Conservation (phyloP, 2,329 filamentous ascomycete genomes). For the Claviceps arundinis region DNA sequence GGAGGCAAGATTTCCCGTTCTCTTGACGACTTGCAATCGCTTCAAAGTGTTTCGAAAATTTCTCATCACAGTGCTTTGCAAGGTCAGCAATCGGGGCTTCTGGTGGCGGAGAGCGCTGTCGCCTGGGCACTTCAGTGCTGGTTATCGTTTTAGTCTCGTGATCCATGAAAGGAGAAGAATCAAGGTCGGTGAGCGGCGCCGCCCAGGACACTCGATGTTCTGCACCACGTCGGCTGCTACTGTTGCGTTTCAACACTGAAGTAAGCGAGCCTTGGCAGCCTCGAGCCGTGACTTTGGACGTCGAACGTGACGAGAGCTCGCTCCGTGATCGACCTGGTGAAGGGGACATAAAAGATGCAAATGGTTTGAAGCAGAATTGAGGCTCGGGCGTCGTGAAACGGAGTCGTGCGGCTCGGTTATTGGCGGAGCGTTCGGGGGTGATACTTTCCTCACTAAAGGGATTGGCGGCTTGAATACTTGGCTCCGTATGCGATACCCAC, state of each 20-base stretch:
- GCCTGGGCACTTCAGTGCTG: neutral
- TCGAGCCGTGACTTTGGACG: neutral
- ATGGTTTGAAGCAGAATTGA: constrained; percentile 35
- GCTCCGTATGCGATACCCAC: constrained; percentile 6
- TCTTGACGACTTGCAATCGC: constrained; percentile 25
- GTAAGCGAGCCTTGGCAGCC: constrained; percentile 9
- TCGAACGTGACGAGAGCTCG: neutral
- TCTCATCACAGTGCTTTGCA: constrained; percentile 18
- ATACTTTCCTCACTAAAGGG: neutral
- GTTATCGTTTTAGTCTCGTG: neutral
- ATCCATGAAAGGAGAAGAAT: neutral
- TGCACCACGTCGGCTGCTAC: neutral
- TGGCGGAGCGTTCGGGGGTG: neutral
- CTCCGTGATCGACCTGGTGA: constrained; percentile 25
- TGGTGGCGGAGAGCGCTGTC: constrained; percentile 32
- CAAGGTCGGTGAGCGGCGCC: neutral
- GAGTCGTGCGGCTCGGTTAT: neutral
- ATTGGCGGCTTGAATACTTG: neutral
- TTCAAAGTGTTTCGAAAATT: constrained; percentile 35
- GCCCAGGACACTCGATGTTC: constrained; percentile 4
- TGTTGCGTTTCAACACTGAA: constrained; percentile 21
- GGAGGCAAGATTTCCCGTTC: constrained; percentile 17
- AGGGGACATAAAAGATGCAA: constrained; percentile 38
- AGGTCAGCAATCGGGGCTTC: constrained; percentile 20
- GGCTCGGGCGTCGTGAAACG: constrained; percentile 30